These are phyloP conservation scores for Colletotrichum trifolii DNA, from an alignment of 2,329 filamentous ascomycete species.

Conservation along the genomic window DNA sequence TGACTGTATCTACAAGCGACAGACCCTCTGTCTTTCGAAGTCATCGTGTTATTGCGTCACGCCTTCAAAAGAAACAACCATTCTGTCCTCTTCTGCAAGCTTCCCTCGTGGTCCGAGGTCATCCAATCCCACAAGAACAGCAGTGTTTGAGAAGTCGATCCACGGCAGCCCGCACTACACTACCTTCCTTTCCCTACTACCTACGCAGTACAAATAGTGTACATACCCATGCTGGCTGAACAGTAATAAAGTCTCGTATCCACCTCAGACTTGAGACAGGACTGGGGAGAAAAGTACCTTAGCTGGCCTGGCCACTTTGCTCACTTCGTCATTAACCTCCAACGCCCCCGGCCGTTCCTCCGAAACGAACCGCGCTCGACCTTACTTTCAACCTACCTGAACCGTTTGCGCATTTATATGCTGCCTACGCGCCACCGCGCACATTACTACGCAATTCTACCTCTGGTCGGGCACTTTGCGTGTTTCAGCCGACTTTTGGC, in stretches of 20 bases:
- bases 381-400: slow-evolving; percentile 19
- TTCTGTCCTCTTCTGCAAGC: background rate
- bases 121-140: too few relatives aligned
- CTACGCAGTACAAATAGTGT: too few relatives aligned
- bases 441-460: slow-evolving; percentile 9
- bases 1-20: background rate
- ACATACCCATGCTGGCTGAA: background rate
- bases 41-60: too few relatives aligned
- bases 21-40: background rate
- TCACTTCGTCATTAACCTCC: slow-evolving; percentile 21
- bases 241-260: background rate
- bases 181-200: too few relatives aligned
- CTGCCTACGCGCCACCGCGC: slow-evolving; percentile 13
- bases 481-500: slow-evolving; percentile 34
- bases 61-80: background rate
- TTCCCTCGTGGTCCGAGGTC: slow-evolving; percentile 3
- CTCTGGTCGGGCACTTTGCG: slow-evolving; percentile 21
- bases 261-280: slow-evolving; percentile 20
- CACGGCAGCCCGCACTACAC: too few relatives aligned
- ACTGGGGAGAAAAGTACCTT: slow-evolving; percentile 4
- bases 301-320: slow-evolving; percentile 6
- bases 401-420: slow-evolving; percentile 8
- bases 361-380: slow-evolving; percentile 29
- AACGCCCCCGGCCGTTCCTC: slow-evolving; percentile 28
- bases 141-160: too few relatives aligned